phyloP scores from a whole-genome alignment of 2,329 filamentous ascomycete species.

The Nemania diffusa region DNA sequence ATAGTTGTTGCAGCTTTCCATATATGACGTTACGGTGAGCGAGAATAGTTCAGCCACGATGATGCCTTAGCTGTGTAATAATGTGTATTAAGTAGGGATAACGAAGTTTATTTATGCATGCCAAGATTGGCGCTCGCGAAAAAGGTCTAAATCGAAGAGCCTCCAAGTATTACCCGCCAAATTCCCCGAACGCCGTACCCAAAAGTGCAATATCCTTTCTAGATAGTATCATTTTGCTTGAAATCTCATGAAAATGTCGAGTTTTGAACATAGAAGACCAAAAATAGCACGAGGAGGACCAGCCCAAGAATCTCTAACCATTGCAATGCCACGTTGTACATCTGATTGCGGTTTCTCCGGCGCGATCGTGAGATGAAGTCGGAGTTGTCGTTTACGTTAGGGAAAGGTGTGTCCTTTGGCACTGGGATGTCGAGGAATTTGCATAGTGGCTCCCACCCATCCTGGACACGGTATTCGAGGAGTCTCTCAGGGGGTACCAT shows the following conservation, averaged over 20 bases:
- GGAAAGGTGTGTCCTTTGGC: conserved; percentile 52
- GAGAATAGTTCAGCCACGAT: background rate
- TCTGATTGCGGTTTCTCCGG: conserved; percentile 58
- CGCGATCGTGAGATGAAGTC: conserved; percentile 59
- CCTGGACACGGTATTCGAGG: conserved; percentile 49
- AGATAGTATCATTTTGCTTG: background rate
- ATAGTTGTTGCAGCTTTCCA: background rate
- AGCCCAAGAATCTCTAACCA: conserved; percentile 39
- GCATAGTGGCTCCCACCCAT: conserved; percentile 53
- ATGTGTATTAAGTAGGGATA: background rate
- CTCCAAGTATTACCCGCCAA: background rate
- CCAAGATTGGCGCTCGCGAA: conserved; percentile 10
- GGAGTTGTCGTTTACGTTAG: conserved; percentile 59
- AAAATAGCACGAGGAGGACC: conserved; percentile 48
- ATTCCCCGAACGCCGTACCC: conserved; percentile 23
- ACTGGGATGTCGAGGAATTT: conserved; percentile 50
- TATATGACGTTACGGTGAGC: background rate
- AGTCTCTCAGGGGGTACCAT: conserved; percentile 48
- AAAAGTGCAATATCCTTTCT: conserved; percentile 2
- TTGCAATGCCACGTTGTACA: conserved; percentile 56
- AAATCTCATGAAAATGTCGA: conserved; percentile 31
- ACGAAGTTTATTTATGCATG: conserved; percentile 14
- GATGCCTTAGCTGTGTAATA: background rate
- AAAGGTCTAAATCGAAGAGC: background rate
- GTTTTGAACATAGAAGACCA: conserved; percentile 45